phyloP scores from a whole-genome alignment of 169 alveolate species.

The Plasmodium gallinaceum region DNA sequence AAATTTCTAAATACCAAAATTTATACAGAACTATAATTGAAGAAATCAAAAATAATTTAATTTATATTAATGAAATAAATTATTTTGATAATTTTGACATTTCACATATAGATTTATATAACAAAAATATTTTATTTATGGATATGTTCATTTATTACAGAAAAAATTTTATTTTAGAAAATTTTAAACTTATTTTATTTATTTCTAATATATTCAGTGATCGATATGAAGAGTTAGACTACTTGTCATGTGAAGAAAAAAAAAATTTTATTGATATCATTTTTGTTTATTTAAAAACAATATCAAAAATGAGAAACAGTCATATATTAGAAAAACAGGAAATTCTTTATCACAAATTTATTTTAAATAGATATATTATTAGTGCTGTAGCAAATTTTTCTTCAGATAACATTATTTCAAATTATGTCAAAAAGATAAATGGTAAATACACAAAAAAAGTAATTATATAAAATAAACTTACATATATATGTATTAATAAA shows the following conservation, averaged over 20 bases:
- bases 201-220: conserved; percentile 73
- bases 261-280: conserved; percentile 38
- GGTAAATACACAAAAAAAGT: conserved; percentile 28
- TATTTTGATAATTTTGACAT: conserved; percentile 51
- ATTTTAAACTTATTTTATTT: conserved; percentile 66
- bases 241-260: conserved; percentile 53
- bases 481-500: background rate
- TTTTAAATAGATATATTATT: conserved; percentile 68
- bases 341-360: conserved; percentile 66
- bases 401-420: conserved; percentile 8
- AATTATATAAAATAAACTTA: background rate
- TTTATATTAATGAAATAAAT: conserved; percentile 35
- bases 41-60: conserved; percentile 43
- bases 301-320: conserved; percentile 36
- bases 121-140: conserved; percentile 47
- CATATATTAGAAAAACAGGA: conserved; percentile 48
- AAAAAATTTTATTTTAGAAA: conserved; percentile 56
- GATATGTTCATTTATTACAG: conserved; percentile 61
- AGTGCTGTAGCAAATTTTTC: conserved; percentile 72
- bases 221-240: conserved; percentile 59
- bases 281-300: conserved; percentile 43
- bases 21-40: conserved; percentile 49
- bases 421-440: conserved; percentile 31
- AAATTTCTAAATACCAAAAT: conserved; percentile 30
- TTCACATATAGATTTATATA: conserved; percentile 31